Evolutionary conservation across 768 basidiomycete species (phyloP), one percentile per base, ranked within the genome.

Genomic region (Megacollybia marginata): DNA sequence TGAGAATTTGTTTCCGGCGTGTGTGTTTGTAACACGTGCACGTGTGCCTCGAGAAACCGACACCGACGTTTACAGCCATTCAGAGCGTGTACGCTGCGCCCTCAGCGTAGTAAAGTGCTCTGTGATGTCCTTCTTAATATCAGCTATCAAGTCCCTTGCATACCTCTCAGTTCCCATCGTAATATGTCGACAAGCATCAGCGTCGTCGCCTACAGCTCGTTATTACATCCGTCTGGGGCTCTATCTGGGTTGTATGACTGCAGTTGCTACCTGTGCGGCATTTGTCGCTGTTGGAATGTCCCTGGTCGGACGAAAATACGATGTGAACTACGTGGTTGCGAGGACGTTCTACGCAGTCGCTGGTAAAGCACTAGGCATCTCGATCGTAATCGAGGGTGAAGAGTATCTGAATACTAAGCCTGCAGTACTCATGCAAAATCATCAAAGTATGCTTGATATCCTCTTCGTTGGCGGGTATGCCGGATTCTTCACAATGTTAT

Each of bases 371-470:
- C 61, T 95, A 42, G 85, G 82, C 56, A 66, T 94, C 54, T 64
- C 68, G 43, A 69, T 96, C 57, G 78, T 83, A 50, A 76, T 98
- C 33, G 93, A 98, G 62, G 93, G 92, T 10, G 81, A 81, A 61
- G 91, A 98, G 62, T 70, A 93, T 62, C 69, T 98, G 42, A 75
- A 52, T 31, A 55, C 46, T 5, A 38, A 48, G 33, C 90, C 92
- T 8, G 80, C 82, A 1, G 78, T 97, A 11, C 65, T 92, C 23
- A 78, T 97, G 61, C 80, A 78, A 11, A 98, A 97, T 62, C 95
- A 98, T 63, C 95, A 98, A 72, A 92, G 86, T 51, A 87, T 92
- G 80, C 64, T 96, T 42, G 92, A 96, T 65, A 78, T 99, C 52
- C 64, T 95, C 33, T 81, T 82, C 58, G 68, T 92, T 48, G 92